These are phyloP conservation scores for Talaromyces ruber DNA, from an alignment of 495 filamentous ascomycete genomes.

Conservation along the genomic window DNA sequence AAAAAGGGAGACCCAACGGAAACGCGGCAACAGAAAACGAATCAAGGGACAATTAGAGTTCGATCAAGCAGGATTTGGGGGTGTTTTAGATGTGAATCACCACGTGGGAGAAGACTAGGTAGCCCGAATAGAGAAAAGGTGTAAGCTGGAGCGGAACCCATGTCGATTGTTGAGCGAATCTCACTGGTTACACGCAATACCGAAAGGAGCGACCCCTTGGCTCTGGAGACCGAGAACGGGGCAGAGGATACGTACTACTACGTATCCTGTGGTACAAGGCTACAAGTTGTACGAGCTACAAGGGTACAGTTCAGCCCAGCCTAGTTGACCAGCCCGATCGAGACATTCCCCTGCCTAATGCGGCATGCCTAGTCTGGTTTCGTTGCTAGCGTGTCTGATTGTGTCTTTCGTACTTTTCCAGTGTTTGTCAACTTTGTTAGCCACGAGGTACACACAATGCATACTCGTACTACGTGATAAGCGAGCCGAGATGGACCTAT, in stretches of 20 bases:
- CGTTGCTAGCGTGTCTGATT: not conserved
- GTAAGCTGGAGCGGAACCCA: not conserved
- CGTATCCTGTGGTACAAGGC: not conserved
- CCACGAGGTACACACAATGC: not conserved
- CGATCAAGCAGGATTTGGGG: not conserved
- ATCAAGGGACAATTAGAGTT: not conserved
- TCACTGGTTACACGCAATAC: not conserved
- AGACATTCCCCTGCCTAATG: not conserved
- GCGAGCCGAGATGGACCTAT: not conserved
- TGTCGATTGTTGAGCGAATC: not conserved
- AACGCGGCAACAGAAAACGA: not conserved
- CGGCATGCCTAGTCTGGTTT: not conserved
- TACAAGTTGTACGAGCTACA: too few species aligned
- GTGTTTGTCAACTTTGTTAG: not conserved
- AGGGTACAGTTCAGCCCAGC: not conserved
- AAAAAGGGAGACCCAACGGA: not conserved
- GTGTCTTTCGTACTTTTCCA: not conserved
- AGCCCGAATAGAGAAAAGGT: not conserved
- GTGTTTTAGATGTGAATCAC: not conserved
- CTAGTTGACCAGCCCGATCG: not conserved
- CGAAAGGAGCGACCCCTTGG: not conserved
- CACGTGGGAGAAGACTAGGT: not conserved
- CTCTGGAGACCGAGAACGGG: not conserved
- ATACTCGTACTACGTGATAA: not conserved
- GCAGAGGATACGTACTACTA: not conserved